Evolutionary conservation across 108 stramenopile species (phyloP), one percentile per base, ranked within the genome.

Genomic region (Mediolabrus comicus): DNA sequence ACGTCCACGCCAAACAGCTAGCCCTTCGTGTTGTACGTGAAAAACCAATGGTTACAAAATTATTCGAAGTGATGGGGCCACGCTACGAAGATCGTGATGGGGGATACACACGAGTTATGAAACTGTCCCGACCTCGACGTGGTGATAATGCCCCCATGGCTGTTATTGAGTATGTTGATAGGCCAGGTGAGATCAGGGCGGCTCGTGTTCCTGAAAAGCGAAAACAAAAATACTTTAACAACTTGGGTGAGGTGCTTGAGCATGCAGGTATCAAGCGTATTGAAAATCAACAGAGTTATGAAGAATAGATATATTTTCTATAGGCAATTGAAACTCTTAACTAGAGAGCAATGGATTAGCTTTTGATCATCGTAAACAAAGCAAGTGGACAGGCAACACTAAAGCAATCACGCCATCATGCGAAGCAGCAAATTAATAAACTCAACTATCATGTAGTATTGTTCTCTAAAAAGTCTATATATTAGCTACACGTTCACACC

Each of bases 131-230:
- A 58, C 86, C 73, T n/a, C 83, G 97, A 1, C 53, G 62, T 26
- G 98, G 98, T 26, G 98, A 99, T 69, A 89, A 89, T 36, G 98
- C 99, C 4, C 92, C 95, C 36, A 99, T 99, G 99, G 94, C 97
- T 0, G 70, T 99, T 9, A 97, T 99, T 65, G 99, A 99, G 84
- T 97, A 97, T 67, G 97, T 99, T 0, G 99, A 97, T 84, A 90
- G 97, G 41, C 90, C 89, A 17, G 94, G 94, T n/a, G 98, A 96
- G 77, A 74, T 97, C 26, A 77, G 96, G 36, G 85, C 91, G 11
- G 95, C 96, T 10, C 83, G 91, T 54, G 90, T 90, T 30, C 95
- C 95, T n/a, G 36, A 64, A 36, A 67, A 56, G 55, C 65, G 83
- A 34, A 84, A 75, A 60, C 33, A 79, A 31, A 43, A 39, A 33